phyloP scores from a whole-genome alignment of 208 protist genomes.

The Crithidia thermophila region DNA sequence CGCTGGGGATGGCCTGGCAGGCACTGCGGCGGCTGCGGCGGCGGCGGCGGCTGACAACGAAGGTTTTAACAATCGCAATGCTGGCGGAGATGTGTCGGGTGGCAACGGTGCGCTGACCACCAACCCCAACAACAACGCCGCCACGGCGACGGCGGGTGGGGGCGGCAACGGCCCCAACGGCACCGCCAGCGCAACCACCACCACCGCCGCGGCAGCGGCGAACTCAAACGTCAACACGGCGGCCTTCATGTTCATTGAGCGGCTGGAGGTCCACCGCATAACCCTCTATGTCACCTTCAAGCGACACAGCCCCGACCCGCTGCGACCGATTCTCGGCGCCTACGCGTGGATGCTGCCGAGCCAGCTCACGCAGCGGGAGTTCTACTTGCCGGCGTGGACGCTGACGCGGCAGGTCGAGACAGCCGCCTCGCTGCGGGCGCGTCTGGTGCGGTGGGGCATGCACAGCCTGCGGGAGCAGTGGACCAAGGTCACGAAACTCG shows the following conservation, averaged over 20 bases:
- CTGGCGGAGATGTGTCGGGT: no score
- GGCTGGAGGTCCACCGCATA: conserved; percentile 45
- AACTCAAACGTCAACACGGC: conserved; percentile 14
- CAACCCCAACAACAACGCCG: no score
- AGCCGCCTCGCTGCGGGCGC: conserved; percentile 39
- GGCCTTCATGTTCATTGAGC: conserved; percentile 57
- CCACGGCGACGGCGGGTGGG: background rate
- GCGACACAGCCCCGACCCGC: conserved; percentile 63
- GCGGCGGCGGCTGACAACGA: background rate
- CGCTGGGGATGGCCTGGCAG: conserved; percentile 7
- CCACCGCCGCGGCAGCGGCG: background rate
- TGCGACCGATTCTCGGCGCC: conserved; percentile 63
- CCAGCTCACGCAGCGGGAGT: conserved; percentile 53
- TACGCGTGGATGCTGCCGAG: conserved; percentile 77
- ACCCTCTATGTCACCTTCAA: conserved; percentile 67
- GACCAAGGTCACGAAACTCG: conserved; percentile 80
- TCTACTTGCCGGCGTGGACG: conserved; percentile 45
- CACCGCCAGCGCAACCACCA: background rate
- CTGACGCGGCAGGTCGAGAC: conserved; percentile 56
- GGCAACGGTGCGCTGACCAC: no score
- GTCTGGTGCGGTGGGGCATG: conserved; percentile 49
- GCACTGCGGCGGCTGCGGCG: background rate
- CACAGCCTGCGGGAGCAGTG: conserved; percentile 73
- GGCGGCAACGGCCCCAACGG: background rate
- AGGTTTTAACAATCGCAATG: background rate